These are phyloP conservation scores for Parietichytrium sp. DNA, from an alignment of 108 stramenopile species.

Conservation along the genomic window DNA sequence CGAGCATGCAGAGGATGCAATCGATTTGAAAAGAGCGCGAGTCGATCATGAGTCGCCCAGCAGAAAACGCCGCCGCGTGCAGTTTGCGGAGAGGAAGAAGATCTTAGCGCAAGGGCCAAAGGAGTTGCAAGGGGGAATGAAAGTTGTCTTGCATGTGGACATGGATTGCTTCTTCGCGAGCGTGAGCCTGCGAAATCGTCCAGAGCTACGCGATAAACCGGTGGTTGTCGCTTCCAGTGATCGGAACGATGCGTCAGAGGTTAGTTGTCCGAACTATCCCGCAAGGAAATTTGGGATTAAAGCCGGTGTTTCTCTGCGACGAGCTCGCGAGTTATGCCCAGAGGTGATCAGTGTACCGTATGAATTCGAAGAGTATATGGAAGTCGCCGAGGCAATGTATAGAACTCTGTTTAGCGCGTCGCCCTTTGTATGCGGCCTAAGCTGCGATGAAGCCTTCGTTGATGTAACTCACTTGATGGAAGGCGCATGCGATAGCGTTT, in stretches of 20 bases:
- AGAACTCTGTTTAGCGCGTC: constrained; percentile 46
- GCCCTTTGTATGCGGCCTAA: constrained; percentile 55
- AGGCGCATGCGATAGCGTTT: neutral
- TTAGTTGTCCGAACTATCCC: constrained; percentile 57
- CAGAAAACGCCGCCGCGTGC: too few relatives aligned
- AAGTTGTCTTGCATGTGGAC: constrained; percentile 58
- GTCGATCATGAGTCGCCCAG: too few relatives aligned
- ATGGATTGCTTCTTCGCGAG: constrained; percentile 67
- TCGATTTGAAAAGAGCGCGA: too few relatives aligned
- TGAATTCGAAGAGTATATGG: constrained; percentile 54
- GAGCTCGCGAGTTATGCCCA: constrained; percentile 53
- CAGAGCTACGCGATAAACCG: constrained; percentile 48
- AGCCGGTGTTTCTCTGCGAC: constrained; percentile 60
- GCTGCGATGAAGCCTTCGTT: constrained; percentile 62
- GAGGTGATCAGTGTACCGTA: constrained; percentile 54
- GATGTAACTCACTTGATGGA: constrained; percentile 48
- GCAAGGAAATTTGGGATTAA: constrained; percentile 51
- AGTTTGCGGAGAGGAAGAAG: too few relatives aligned
- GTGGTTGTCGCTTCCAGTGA: constrained; percentile 52
- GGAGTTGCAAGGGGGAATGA: too few relatives aligned
- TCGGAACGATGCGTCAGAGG: constrained; percentile 29
- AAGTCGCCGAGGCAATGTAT: constrained; percentile 53
- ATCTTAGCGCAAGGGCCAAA: too few relatives aligned
- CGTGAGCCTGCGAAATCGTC: constrained; percentile 46
- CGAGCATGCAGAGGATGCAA: neutral